phyloP scores from a whole-genome alignment of 2,329 filamentous ascomycete species.

The Mollisia scopiformis region DNA sequence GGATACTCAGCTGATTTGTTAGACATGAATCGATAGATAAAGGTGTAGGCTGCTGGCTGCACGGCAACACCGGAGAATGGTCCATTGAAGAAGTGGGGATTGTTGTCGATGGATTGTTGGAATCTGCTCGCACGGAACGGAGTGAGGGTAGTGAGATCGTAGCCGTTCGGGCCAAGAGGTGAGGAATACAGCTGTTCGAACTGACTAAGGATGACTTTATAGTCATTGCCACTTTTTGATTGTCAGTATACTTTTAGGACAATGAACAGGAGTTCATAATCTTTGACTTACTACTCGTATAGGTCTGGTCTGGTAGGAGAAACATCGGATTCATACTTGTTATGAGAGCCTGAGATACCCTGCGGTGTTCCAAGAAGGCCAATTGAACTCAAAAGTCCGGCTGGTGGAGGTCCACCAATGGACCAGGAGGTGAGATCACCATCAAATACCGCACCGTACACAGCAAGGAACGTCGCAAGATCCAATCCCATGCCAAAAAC shows the following conservation, averaged over 20 bases:
- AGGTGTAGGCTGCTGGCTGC: slow-evolving; percentile 26
- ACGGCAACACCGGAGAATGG: slow-evolving; percentile 27
- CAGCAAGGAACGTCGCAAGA: slow-evolving; percentile 41
- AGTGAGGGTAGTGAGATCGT: slow-evolving; percentile 45
- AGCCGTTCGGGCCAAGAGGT: slow-evolving; percentile 41
- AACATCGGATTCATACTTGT: slow-evolving; percentile 57
- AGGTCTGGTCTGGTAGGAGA: slow-evolving; percentile 56
- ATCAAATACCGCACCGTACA: slow-evolving; percentile 48
- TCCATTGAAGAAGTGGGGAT: slow-evolving; percentile 58
- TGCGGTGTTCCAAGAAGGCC: slow-evolving; percentile 43
- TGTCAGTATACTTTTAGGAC: not conserved
- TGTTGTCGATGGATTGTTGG: slow-evolving; percentile 49
- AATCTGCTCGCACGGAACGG: slow-evolving; percentile 48
- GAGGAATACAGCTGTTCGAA: slow-evolving; percentile 52
- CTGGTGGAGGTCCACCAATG: slow-evolving; percentile 48
- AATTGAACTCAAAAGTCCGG: slow-evolving; percentile 31
- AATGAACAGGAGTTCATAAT: too few species aligned
- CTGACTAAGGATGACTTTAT: slow-evolving; percentile 53
- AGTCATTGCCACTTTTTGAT: slow-evolving; percentile 47
- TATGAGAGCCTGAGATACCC: slow-evolving; percentile 55
- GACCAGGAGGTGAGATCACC: slow-evolving; percentile 55
- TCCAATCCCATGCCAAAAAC: slow-evolving; percentile 50
- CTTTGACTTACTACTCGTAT: slow-evolving; percentile 43
- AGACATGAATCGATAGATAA: slow-evolving; percentile 30
- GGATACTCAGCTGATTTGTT: slow-evolving; percentile 31